Evolutionary conservation across 1,284 basidiomycete genomes (phyloP), one percentile per base, ranked within the genome.

Genomic region (Ceratobasidium sp.): DNA sequence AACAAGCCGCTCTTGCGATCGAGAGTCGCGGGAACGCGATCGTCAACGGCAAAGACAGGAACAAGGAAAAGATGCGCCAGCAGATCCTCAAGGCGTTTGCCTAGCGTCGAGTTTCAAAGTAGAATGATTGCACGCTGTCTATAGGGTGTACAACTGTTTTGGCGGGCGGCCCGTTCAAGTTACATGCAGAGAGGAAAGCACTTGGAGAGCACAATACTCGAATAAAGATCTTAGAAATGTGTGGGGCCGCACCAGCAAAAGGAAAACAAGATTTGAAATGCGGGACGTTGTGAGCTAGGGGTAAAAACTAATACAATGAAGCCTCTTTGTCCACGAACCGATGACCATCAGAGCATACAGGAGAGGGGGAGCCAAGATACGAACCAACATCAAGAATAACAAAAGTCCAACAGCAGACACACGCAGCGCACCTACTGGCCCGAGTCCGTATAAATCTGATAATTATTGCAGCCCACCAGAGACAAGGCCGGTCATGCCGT

Each of bases 61-160:
- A 43, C 29, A 69, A 69, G 66, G 66, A 48, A 34, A 69, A 69
- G 31, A 56, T 69, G 66, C 66, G 66, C 53, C 51, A 69, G 51
- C 51, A 69, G 53, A 69, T 69, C 8, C 66, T 69, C 51, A 58
- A 69, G 53, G 66, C 66, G 27, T 69, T 69, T 46, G 66, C 66
- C 27, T 69, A 58, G 27, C 4, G 6, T 53, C 22, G 24, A 46
- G 59, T 49, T 27, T 49, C 16, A 64, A 64, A 22, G 2, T 1
- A 41, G 19, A 64, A 64, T 48, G 24, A 39, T 69, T 69, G 66
- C 51, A 56, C 66, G 66, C 66, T 54, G 53, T 69, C 66, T 69
- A 61, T 41, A 46, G 53, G 53, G 51, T 31, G 64, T 69, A 69
- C 66, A 69, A 69, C 51, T 69, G 41, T 37, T 53, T 68, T 66